Evolutionary conservation across 1,284 basidiomycete species (phyloP).

Genomic region (Boletellus sp.): DNA sequence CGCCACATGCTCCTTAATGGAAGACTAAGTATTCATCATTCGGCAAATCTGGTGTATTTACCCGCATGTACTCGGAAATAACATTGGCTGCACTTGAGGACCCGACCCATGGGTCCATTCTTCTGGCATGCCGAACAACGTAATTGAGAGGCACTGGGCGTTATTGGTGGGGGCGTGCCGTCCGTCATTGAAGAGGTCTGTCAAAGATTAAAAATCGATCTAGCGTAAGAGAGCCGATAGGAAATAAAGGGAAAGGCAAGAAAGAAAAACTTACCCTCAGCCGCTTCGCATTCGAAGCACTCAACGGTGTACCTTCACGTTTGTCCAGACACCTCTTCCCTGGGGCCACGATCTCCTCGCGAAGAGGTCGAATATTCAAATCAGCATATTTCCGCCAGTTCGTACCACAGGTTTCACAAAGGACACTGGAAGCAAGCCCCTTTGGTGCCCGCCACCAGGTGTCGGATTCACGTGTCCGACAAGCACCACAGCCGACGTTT

Average conservation of each 20-base stretch:
- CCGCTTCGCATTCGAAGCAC: constrained; percentile 59
- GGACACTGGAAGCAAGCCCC: constrained; percentile 62
- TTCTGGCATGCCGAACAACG: constrained; percentile 76
- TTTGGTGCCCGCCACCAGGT: constrained; percentile 88
- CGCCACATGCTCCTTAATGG: constrained; percentile 60
- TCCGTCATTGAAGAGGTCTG: constrained; percentile 54
- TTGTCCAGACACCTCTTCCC: constrained; percentile 59
- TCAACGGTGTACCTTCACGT: constrained; percentile 75
- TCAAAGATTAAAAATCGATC: background rate
- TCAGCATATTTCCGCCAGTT: constrained; percentile 90
- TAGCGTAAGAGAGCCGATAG: too few species aligned
- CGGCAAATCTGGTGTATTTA: constrained; percentile 21
- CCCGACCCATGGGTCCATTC: constrained; percentile 68
- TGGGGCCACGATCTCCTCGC: constrained; percentile 55
- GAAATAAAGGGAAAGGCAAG: background rate
- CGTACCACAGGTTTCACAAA: constrained; percentile 79
- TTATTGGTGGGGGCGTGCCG: constrained; percentile 51
- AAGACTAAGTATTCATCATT: constrained; percentile 7
- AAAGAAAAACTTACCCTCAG: constrained; percentile 49
- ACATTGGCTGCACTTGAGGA: constrained; percentile 79
- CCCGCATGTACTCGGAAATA: constrained; percentile 75
- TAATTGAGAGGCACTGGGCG: constrained; percentile 52
- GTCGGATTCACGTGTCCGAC: constrained; percentile 70
- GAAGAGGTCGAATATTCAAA: constrained; percentile 64
- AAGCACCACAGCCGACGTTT: constrained; percentile 68